Evolutionary conservation across 192 early-diverging fungal genomes (phyloP).

Genomic region (Spizellomyces sp.): DNA sequence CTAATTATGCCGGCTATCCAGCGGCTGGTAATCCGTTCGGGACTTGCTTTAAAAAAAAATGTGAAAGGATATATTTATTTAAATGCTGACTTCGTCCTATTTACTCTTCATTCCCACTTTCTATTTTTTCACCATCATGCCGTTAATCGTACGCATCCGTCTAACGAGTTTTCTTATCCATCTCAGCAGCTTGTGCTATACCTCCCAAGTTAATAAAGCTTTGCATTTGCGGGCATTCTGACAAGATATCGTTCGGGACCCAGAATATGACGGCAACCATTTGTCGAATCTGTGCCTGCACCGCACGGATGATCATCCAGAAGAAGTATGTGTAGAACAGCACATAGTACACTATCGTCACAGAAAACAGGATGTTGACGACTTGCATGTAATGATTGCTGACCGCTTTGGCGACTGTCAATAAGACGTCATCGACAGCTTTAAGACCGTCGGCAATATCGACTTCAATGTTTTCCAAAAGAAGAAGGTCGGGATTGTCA

Average conservation of each 20-base stretch:
- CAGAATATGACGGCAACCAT: conserved; percentile 18
- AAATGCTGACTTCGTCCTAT: no score
- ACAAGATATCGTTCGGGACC: not conserved
- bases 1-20: no score
- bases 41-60: no score
- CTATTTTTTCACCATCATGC: no score
- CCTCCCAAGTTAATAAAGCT: no score
- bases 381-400: not conserved
- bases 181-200: not conserved
- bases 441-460: conserved; percentile 8
- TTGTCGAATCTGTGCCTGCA: conserved; percentile 7
- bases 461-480: not conserved
- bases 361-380: conserved; percentile 1
- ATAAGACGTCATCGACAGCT: conserved; percentile 1
- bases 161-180: not conserved
- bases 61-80: no score
- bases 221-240: no score
- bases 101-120: no score
- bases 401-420: not conserved
- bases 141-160: no score
- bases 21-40: no score
- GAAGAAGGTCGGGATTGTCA: not conserved
- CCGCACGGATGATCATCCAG: not conserved
- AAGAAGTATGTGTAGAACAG: conserved; percentile 11
- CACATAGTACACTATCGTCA: conserved; percentile 6